These are phyloP conservation scores for Amylostereum areolatum DNA, from an alignment of 1,284 basidiomycete genomes.

Conservation along the genomic window DNA sequence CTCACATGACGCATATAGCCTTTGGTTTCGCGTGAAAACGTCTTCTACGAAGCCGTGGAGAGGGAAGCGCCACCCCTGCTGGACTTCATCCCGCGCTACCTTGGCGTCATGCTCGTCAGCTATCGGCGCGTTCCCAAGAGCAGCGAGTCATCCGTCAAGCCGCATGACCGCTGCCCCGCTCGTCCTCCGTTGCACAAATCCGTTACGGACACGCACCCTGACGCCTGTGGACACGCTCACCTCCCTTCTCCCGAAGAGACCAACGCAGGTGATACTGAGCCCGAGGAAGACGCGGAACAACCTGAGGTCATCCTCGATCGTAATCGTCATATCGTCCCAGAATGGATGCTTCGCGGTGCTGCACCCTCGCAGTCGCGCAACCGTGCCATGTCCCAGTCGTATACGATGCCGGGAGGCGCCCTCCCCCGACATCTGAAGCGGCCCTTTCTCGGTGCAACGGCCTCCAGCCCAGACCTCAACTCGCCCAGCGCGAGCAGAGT, in stretches of 20 bases:
- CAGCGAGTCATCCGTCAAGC: conserved; percentile 18
- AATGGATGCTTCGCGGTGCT: conserved; percentile 73
- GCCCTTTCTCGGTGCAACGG: conserved; percentile 43
- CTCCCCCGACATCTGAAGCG: conserved; percentile 21
- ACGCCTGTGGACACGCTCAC: conserved; percentile 2
- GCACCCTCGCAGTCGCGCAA: conserved; percentile 25
- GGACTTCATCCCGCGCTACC: conserved; percentile 91
- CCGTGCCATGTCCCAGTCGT: conserved; percentile 49
- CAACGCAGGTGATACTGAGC: conserved; percentile 37
- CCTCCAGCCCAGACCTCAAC: conserved; percentile 62
- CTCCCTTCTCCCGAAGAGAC: conserved; percentile 2
- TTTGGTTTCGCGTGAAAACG: conserved; percentile 91
- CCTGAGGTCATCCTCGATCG: conserved; percentile 89
- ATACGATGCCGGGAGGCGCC: conserved; percentile 17
- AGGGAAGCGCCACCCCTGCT: conserved; percentile 87
- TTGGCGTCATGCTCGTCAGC: conserved; percentile 97
- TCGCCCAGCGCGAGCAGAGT: conserved; percentile 14
- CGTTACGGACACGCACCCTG: conserved; percentile 22
- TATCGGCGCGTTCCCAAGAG: conserved; percentile 72
- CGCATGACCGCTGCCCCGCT: conserved; percentile 8
- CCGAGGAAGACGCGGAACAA: conserved; percentile 66
- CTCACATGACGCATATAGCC: conserved; percentile 49
- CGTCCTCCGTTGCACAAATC: conserved; percentile 30
- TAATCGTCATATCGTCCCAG: conserved; percentile 94
- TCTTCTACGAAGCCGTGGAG: conserved; percentile 98